Evolutionary conservation across 2,329 filamentous ascomycete species (phyloP).

Genomic region (Arthroderma sp.): DNA sequence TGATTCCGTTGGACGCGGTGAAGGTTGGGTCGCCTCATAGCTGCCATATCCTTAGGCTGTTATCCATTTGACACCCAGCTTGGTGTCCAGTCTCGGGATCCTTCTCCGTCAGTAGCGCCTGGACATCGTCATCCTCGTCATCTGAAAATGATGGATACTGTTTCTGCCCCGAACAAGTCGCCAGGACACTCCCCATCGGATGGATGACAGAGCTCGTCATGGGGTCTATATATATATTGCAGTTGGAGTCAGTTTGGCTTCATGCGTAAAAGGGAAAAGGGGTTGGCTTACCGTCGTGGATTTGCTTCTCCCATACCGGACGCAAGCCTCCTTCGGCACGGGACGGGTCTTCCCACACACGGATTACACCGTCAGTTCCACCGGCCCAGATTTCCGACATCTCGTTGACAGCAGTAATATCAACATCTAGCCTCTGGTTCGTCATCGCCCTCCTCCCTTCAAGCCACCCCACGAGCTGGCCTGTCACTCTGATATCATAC

Average conservation of each 20-base stretch:
- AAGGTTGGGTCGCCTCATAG: slow-evolving; percentile 12
- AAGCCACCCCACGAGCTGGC: slow-evolving; percentile 41
- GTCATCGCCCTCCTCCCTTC: slow-evolving; percentile 36
- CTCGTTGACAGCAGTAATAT: slow-evolving; percentile 32
- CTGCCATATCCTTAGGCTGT: slow-evolving; percentile 32
- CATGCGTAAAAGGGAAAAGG: neutral
- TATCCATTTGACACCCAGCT: slow-evolving; percentile 19
- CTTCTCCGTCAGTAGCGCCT: neutral
- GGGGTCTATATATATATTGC: slow-evolving; percentile 26
- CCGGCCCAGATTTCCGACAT: slow-evolving; percentile 48
- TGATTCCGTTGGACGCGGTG: too few relatives aligned
- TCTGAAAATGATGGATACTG: slow-evolving; percentile 16
- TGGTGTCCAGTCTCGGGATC: neutral
- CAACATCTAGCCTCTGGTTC: slow-evolving; percentile 46
- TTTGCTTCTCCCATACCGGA: slow-evolving; percentile 33
- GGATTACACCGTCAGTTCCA: slow-evolving; percentile 44
- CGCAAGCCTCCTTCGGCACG: slow-evolving; percentile 29
- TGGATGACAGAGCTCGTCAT: slow-evolving; percentile 38
- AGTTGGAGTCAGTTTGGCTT: slow-evolving; percentile 10
- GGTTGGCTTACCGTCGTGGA: slow-evolving; percentile 34
- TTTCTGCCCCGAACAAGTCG: slow-evolving; percentile 40
- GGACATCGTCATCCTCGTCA: slow-evolving; percentile 10
- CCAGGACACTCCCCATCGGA: slow-evolving; percentile 36
- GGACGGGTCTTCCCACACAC: slow-evolving; percentile 40
- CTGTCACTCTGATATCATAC: slow-evolving; percentile 48